Evolutionary conservation across 768 basidiomycete genomes (phyloP), one percentile per base, ranked within the genome.

Genomic region (Paxillus involutus): DNA sequence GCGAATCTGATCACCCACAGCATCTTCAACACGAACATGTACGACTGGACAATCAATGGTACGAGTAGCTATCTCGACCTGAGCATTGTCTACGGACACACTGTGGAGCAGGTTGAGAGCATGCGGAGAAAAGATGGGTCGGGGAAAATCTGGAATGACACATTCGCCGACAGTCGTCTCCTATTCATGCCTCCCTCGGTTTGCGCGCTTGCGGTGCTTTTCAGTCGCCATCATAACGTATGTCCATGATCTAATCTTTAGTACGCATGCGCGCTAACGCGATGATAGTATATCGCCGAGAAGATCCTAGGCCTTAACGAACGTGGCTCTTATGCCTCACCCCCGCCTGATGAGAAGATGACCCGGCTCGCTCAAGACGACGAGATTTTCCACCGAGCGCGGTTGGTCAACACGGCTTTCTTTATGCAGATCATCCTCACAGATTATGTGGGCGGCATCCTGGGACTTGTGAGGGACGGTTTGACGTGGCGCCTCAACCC

Each of bases 1-100:
- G 89, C 89, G 12, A 79, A 89, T 61, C 70, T 91, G 52, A 75
- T 91, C 54, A 89, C 88, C 59, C 89, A 92, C 68, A 77, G 73
- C 51, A 77, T 86, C 58, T 93, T 93, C 74, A 73, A 86, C 58
- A 84, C 82, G 10, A 69, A 78, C 55, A 71, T 63, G 33, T 43
- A 17, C 3, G 76, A 85, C 63, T 75, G 71, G 66, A 75, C 74
- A 1, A 76, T 81, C 52, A 93, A 93, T 62, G 70, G 80, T 41
- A 71, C 83, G 0, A 85, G 83, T 65, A 85, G 84, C 60, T 93
- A 93, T 69, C 75, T 93, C 14, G 91, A 93, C 63, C 65, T 93
- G 40, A 85, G 84, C 61, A 78, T 88, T 7, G 66, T 93, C 8
- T 93, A 93, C 58, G 91, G 91, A 0, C 81, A 64, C 65, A 82